A percentile compares a stretch with the other conserved stretches of the same genome.
Conservation (phyloP, 192 early-diverging fungal genomes). For the Entomortierella parvispora region DNA sequence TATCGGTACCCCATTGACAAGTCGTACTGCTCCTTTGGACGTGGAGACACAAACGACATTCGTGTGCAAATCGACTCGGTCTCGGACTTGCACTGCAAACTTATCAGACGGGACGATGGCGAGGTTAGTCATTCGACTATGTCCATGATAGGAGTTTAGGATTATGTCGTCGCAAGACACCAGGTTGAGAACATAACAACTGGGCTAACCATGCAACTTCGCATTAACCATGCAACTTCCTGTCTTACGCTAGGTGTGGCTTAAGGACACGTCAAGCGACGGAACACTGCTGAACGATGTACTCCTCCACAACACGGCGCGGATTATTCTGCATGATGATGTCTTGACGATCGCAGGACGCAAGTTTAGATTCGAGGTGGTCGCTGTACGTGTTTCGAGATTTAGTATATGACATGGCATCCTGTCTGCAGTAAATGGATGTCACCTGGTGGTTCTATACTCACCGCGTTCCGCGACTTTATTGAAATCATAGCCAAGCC, state of each 20-base stretch:
- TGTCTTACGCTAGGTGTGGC: constrained; percentile 21
- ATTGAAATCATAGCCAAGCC: neutral
- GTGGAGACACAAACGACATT: constrained; percentile 25
- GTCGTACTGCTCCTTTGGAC: constrained; percentile 41
- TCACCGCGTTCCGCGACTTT: neutral
- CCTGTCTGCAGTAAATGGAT: neutral
- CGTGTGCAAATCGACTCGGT: constrained; percentile 34
- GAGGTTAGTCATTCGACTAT: too few relatives aligned
- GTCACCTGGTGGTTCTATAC: too few relatives aligned
- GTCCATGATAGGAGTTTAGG: too few relatives aligned
- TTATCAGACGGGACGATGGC: constrained; percentile 41
- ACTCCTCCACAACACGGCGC: constrained; percentile 37
- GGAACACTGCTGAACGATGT: constrained; percentile 38
- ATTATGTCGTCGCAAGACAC: too few relatives aligned
- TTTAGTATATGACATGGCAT: neutral
- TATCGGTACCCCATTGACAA: constrained; percentile 47
- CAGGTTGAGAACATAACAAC: too few relatives aligned
- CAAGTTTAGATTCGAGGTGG: constrained; percentile 38
- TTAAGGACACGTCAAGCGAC: constrained; percentile 38
- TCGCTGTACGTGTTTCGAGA: constrained; percentile 1
- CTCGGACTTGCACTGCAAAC: constrained; percentile 39
- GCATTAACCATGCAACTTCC: neutral
- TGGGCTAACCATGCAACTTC: neutral
- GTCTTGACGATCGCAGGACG: constrained; percentile 39
- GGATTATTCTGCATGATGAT: constrained; percentile 30